Percentiles rank a stretch among this genome's conserved stretches.
phyloP scores from a whole-genome alignment of 192 early-diverging fungal genomes.

The Powellomyces hirtus region DNA sequence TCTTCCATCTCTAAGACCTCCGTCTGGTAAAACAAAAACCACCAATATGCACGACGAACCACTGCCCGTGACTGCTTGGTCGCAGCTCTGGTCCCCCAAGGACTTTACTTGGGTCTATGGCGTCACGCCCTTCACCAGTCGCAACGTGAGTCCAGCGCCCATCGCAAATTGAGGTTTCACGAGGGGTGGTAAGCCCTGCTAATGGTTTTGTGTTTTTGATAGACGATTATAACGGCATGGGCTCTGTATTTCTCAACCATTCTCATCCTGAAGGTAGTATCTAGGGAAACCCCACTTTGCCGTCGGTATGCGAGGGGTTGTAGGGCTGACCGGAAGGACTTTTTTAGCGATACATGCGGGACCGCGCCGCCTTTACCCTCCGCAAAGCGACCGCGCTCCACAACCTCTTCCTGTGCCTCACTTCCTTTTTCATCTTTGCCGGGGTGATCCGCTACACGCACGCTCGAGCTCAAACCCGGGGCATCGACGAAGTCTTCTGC shows the following conservation, averaged over 20 bases:
- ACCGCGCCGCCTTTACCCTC: slow-evolving; percentile 27
- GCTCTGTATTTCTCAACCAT: slow-evolving; percentile 39
- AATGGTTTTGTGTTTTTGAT: background rate
- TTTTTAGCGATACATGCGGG: slow-evolving; percentile 24
- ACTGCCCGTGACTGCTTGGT: background rate
- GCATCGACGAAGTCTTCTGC: slow-evolving; percentile 47
- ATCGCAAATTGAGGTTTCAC: background rate
- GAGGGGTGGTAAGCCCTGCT: background rate
- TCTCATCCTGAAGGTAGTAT: slow-evolving; percentile 24
- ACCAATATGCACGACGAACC: background rate
- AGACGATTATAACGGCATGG: slow-evolving; percentile 40
- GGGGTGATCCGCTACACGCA: background rate
- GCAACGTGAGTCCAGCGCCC: background rate
- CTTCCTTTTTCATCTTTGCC: slow-evolving; percentile 39
- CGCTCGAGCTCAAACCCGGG: slow-evolving; percentile 17
- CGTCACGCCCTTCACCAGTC: background rate
- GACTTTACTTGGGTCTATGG: background rate
- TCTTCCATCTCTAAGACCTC: too few species aligned
- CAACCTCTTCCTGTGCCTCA: slow-evolving; percentile 33
- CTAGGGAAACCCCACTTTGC: background rate
- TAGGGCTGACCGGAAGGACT: background rate
- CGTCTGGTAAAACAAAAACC: too few species aligned
- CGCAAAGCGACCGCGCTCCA: slow-evolving; percentile 23
- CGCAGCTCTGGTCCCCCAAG: background rate
- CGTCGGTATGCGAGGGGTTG: too few species aligned